Base-by-base conservation (phyloP, 345 rosid species). In the Brassica incana region DNA sequence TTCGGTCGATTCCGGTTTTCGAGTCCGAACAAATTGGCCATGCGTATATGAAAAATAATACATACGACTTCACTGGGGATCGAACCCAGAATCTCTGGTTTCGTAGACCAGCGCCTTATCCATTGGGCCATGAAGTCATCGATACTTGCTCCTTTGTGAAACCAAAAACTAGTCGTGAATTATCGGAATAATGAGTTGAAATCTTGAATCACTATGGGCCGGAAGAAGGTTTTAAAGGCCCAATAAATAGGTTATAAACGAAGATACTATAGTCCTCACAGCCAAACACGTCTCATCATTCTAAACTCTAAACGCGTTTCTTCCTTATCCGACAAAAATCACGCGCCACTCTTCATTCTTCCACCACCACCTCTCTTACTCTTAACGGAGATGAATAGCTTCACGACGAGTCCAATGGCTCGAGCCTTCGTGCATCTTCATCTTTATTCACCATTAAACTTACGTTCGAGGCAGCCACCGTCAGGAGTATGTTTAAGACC, bases 81-180 rank as follows among this genome's bases (percentile, higher is more conserved):
- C 91, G 90, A 90, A 91, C 94, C 92, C 89, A 86, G 91, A 92
- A 66, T 87, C 92, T 91, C 92, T 86, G 91, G 91, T 90, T 91
- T 80, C 92, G 97, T 90, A 84, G 94, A 90, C 97, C 90, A 91
- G 97, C 90, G 92, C 95, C 97, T 91, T 90, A 86, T 95, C 94
- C 84, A 83, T 80, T 83, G 86, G 86, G 86, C 86, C 86, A 83
- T 77, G 82, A 76, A 83, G 84, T 80, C 86, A 16, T 52, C 15
- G 6, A 1, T 52, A 3, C 11, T 45, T 11, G 0, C 8, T 5
- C 1, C 1, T 8, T 40, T 40, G 48, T 40, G 2, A 29, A 29
- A 29, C 32, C 4, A 3, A 29, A 29, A 29, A 3, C 32, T 3
- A 29, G 32, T 29, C 32, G 4, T 29, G 32, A 29, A 4, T 29